Conservation (phyloP, 805 yeast species). For the Jamesozyma jinghongensis region DNA sequence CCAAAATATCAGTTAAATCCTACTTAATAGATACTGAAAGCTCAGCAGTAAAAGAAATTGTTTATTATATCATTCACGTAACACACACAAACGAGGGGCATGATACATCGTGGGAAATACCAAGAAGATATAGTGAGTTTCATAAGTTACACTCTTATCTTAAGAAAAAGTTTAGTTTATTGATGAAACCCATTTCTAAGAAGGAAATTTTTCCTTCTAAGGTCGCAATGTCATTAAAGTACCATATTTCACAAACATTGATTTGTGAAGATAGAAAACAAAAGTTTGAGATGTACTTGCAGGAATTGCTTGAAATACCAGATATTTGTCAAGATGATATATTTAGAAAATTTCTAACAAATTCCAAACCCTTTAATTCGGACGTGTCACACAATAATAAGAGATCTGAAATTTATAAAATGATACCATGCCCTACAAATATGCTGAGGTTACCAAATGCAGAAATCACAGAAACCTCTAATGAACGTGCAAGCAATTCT, state of each 20-base stretch:
- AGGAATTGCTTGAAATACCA: conserved; percentile 47
- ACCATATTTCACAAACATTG: conserved; percentile 45
- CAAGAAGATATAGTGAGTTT: conserved; percentile 81
- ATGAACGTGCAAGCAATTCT: background rate
- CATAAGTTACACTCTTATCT: conserved; percentile 59
- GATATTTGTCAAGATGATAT: conserved; percentile 65
- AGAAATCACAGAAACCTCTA: background rate
- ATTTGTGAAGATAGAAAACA: conserved; percentile 55
- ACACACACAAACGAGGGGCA: conserved; percentile 44
- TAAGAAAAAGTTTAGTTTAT: conserved; percentile 34
- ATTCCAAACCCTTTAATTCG: conserved; percentile 9
- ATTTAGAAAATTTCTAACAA: conserved; percentile 67
- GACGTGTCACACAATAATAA: too few relatives aligned
- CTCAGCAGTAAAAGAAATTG: conserved; percentile 50
- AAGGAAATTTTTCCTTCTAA: conserved; percentile 35
- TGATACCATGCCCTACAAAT: too few relatives aligned
- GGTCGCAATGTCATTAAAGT: conserved; percentile 57
- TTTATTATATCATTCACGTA: conserved; percentile 69
- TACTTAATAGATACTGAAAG: conserved; percentile 38
- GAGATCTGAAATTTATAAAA: too few relatives aligned
- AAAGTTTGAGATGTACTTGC: conserved; percentile 55
- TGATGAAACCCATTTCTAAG: conserved; percentile 24
- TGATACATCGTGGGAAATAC: conserved; percentile 82
- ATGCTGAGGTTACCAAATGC: background rate
- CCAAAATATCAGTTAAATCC: conserved; percentile 41